These are phyloP conservation scores for Nematocida minor DNA, from an alignment of 371 early-diverging fungal genomes.

Conservation along the genomic window DNA sequence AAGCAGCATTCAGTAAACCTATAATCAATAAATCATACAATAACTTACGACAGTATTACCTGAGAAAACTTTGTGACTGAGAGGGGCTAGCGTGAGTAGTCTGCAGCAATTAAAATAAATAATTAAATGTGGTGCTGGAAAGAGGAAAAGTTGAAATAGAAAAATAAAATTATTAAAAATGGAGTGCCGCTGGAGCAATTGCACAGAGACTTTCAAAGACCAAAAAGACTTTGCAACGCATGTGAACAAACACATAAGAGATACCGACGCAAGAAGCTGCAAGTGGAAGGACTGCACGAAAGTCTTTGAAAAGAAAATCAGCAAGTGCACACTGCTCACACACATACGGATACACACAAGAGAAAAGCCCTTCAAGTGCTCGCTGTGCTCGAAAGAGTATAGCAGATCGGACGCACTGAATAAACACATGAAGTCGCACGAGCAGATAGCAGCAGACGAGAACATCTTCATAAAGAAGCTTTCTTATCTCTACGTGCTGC, in stretches of 20 bases:
- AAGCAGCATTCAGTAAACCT: no score
- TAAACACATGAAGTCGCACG: conserved; percentile 61
- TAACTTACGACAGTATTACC: no score
- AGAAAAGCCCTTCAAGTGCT: conserved; percentile 61
- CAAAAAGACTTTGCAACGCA: conserved; percentile 46
- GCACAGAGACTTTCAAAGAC: conserved; percentile 38
- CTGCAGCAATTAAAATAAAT: no score
- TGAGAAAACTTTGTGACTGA: no score
- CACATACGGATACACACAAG: conserved; percentile 58
- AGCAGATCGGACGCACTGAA: conserved; percentile 62
- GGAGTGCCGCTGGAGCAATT: conserved; percentile 48
- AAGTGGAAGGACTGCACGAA: conserved; percentile 56
- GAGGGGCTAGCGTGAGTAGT: no score
- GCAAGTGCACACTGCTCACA: conserved; percentile 50
- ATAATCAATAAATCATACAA: no score
- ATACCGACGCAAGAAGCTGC: conserved; percentile 44
- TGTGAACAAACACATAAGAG: conserved; percentile 48
- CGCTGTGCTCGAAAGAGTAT: conserved; percentile 56
- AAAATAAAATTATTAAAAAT: conserved; percentile 39
- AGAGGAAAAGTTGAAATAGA: no score
- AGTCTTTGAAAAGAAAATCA: conserved; percentile 40
- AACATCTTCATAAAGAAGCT: conserved; percentile 43
- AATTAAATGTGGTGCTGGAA: no score
- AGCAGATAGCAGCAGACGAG: conserved; percentile 51
- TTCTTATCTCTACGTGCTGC: conserved; percentile 13